Percentiles rank a stretch among this genome's conserved stretches.
These are phyloP conservation scores for Talaromyces thailandensis DNA, from an alignment of 495 filamentous ascomycete genomes.

Conservation along the genomic window DNA sequence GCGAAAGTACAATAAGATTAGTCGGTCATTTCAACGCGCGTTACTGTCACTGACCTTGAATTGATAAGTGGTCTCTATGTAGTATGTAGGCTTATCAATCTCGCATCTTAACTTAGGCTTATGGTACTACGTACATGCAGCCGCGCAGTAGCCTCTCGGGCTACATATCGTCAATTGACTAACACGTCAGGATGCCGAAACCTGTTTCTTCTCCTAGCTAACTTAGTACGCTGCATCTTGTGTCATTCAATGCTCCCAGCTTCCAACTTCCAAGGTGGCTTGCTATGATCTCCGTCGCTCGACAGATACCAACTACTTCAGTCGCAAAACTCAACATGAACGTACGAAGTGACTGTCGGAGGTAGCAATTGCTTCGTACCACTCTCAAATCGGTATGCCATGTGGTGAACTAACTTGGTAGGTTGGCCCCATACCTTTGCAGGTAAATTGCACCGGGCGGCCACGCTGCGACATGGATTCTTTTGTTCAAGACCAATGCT, in stretches of 20 bases:
- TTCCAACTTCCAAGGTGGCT: neutral
- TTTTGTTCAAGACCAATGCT: neutral
- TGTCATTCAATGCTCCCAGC: neutral
- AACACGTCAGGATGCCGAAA: neutral
- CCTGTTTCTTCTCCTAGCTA: neutral
- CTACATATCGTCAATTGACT: neutral
- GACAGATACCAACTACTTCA: neutral
- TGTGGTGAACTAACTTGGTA: neutral
- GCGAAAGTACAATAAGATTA: neutral
- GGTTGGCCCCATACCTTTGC: neutral
- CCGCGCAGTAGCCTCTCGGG: neutral
- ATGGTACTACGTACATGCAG: neutral
- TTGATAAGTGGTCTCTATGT: neutral
- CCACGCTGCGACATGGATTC: conserved; percentile 4
- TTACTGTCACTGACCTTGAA: neutral
- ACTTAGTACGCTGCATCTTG: neutral
- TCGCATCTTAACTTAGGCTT: neutral
- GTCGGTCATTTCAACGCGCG: neutral
- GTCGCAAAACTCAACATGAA: neutral
- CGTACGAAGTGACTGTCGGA: neutral
- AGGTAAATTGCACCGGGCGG: neutral
- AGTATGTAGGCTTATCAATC: neutral
- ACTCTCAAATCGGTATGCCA: neutral
- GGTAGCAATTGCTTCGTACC: neutral
- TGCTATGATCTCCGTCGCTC: neutral